phyloP scores from a whole-genome alignment of 2,329 filamentous ascomycete genomes.

The Fusarium brevicatenulatum region DNA sequence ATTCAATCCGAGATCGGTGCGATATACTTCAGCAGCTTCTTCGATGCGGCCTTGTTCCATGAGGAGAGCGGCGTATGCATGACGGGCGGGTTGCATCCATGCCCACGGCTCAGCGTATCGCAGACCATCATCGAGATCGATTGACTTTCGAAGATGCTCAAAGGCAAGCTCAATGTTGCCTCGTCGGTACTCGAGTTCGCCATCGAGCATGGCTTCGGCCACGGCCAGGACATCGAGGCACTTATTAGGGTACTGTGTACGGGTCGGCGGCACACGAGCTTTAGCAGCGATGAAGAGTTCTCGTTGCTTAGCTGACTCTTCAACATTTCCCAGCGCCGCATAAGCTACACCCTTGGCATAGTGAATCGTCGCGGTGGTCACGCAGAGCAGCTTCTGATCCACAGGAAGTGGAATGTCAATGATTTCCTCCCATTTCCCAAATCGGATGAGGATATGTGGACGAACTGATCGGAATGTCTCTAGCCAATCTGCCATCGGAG shows the following conservation, averaged over 20 bases:
- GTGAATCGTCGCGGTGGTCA: constrained; percentile 72
- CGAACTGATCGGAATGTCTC: constrained; percentile 73
- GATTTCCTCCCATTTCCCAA: constrained; percentile 76
- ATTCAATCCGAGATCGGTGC: constrained; percentile 67
- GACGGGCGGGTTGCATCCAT: constrained; percentile 78
- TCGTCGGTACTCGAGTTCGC: constrained; percentile 75
- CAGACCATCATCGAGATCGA: constrained; percentile 68
- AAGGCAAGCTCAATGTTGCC: constrained; percentile 69
- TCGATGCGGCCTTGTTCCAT: constrained; percentile 69
- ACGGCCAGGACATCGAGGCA: constrained; percentile 70
- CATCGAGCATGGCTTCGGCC: constrained; percentile 72
- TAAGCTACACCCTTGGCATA: constrained; percentile 76
- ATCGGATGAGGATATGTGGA: constrained; percentile 75
- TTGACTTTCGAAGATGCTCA: constrained; percentile 62
- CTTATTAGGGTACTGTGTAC: constrained; percentile 75
- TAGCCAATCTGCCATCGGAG: constrained; percentile 80
- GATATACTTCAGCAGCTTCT: constrained; percentile 65
- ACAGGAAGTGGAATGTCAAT: constrained; percentile 63
- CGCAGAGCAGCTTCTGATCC: constrained; percentile 69
- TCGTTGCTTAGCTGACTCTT: constrained; percentile 62
- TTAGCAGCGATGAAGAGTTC: constrained; percentile 61
- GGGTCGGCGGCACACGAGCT: constrained; percentile 61
- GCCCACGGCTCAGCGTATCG: constrained; percentile 78
- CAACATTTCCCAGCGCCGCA: constrained; percentile 64
- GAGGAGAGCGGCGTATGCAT: constrained; percentile 74